phyloP scores from a whole-genome alignment of 2,329 filamentous ascomycete genomes.

The Thelonectria rubi region DNA sequence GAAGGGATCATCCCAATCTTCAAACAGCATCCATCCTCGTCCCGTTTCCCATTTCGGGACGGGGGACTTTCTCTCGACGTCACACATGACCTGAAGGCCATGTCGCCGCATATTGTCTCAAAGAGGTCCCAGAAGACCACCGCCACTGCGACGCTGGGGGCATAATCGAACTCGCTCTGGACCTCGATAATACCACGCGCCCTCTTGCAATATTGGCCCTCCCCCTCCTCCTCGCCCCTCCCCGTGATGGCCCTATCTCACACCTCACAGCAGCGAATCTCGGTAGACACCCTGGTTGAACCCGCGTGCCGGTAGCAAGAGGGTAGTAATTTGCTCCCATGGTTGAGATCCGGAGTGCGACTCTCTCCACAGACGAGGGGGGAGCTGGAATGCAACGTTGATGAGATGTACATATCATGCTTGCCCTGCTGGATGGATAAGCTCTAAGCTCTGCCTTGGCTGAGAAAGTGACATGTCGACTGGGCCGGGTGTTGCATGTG shows the following conservation, averaged over 20 bases:
- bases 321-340: neutral
- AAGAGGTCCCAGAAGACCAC: neutral
- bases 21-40: conserved; percentile 1
- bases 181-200: neutral
- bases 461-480: conserved; percentile 19
- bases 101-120: conserved; percentile 1
- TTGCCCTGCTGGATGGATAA: conserved; percentile 1
- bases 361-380: conserved; percentile 14
- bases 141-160: neutral
- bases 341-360: conserved; percentile 17
- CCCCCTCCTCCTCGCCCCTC: too few relatives aligned
- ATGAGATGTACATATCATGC: conserved; percentile 5
- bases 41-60: conserved; percentile 9
- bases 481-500: neutral
- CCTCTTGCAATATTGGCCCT: conserved; percentile 1
- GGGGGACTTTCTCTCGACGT: neutral
- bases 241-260: conserved; percentile 1
- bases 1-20: neutral
- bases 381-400: neutral
- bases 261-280: conserved; percentile 1
- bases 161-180: conserved; percentile 3
- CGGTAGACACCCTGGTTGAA: conserved; percentile 5
- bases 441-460: neutral
- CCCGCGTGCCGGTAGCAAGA: neutral
- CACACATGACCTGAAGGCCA: conserved; percentile 10